These are phyloP conservation scores for Wickerhamiella azyma DNA, from an alignment of 805 yeast species.

Conservation along the genomic window DNA sequence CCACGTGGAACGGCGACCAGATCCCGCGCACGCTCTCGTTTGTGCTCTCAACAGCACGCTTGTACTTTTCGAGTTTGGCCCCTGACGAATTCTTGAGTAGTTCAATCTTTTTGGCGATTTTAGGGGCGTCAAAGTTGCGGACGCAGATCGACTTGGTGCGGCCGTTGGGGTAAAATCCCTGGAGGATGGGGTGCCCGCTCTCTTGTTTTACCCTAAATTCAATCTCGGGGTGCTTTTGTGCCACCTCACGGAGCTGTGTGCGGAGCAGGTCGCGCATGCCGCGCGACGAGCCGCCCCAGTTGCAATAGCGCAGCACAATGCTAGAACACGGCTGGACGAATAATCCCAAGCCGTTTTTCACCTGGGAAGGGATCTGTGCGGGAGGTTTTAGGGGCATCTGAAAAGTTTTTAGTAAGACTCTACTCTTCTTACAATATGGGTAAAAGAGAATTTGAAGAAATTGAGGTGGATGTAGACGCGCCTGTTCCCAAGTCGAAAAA, in stretches of 20 bases:
- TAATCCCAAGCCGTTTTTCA: constrained; percentile 26
- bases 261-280: constrained; percentile 62
- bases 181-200: constrained; percentile 71
- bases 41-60: constrained; percentile 66
- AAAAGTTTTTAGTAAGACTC: not conserved
- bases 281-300: constrained; percentile 89
- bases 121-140: constrained; percentile 49
- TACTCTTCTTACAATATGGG: too few species aligned
- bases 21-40: constrained; percentile 86
- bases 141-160: constrained; percentile 52
- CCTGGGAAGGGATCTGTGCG: constrained; percentile 2
- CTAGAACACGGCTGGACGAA: constrained; percentile 43
- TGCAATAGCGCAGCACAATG: constrained; percentile 69
- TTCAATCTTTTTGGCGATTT: constrained; percentile 50
- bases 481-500: constrained; percentile 82
- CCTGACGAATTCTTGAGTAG: constrained; percentile 62
- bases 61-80: constrained; percentile 40
- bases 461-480: constrained; percentile 33
- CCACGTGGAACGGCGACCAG: constrained; percentile 91
- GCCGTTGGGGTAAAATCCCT: constrained; percentile 43
- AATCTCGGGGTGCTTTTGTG: constrained; percentile 47
- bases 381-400: constrained; percentile 5
- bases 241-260: constrained; percentile 39
- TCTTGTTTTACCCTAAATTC: constrained; percentile 57
- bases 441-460: constrained; percentile 25